Evolutionary conservation across 75 land plant species (phyloP).

Genomic region (Picea sitchensis): DNA sequence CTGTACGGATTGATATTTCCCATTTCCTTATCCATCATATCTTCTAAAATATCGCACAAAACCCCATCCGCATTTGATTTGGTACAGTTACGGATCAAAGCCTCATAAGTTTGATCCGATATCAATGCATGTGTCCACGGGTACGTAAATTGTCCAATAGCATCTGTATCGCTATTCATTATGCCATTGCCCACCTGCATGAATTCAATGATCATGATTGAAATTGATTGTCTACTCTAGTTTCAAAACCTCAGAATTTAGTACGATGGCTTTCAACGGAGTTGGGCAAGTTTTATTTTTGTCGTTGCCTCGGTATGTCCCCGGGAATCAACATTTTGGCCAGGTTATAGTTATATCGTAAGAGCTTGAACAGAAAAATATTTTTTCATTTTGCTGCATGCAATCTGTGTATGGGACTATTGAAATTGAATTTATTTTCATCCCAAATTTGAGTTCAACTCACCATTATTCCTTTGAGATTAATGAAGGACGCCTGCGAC

Average conservation of each 20-base stretch:
- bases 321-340: too few relatives aligned
- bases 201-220: not conserved
- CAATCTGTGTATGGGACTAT: too few relatives aligned
- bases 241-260: not conserved
- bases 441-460: not conserved
- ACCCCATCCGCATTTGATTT: too few relatives aligned
- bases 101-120: slow-evolving; percentile 48
- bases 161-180: slow-evolving; percentile 53
- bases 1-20: slow-evolving; percentile 38
- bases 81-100: not conserved
- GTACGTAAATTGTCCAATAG: slow-evolving; percentile 52
- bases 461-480: slow-evolving; percentile 50
- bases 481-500: slow-evolving; percentile 19
- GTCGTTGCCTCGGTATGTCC: too few relatives aligned
- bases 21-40: slow-evolving; percentile 11
- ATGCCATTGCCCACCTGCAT: slow-evolving; percentile 76
- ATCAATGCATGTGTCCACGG: slow-evolving; percentile 83
- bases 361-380: too few relatives aligned
- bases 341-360: too few relatives aligned
- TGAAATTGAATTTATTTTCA: too few relatives aligned
- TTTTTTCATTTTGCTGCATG: too few relatives aligned
- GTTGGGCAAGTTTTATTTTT: too few relatives aligned
- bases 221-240: not conserved
- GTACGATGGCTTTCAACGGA: too few relatives aligned
- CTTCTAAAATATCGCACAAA: too few relatives aligned